Evolutionary conservation across 176 grass and related monocot species (phyloP).

Genomic region (Lolium perenne): DNA sequence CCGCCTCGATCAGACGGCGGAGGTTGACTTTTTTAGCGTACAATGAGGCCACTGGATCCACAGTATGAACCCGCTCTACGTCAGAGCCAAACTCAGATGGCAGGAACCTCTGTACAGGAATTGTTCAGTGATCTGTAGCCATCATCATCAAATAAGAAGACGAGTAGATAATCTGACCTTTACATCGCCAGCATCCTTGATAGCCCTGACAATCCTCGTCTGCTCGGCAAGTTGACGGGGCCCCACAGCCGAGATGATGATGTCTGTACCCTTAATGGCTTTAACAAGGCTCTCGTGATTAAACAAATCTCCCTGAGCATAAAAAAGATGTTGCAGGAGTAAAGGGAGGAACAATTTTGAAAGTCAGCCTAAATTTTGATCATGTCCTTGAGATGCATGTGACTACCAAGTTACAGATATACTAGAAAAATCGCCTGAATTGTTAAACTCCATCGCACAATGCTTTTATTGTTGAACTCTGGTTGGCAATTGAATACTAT

Average conservation of each 20-base stretch:
- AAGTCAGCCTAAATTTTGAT: background rate
- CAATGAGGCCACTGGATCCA: background rate
- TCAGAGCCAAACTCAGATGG: conserved; percentile 2
- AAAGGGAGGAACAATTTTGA: background rate
- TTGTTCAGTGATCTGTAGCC: background rate
- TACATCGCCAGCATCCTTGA: background rate
- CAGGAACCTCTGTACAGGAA: background rate
- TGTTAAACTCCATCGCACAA: background rate
- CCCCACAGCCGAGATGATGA: background rate
- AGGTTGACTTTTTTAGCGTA: background rate
- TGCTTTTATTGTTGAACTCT: background rate
- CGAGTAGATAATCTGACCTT: background rate
- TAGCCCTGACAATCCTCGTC: background rate
- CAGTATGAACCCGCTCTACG: background rate
- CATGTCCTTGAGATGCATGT: background rate
- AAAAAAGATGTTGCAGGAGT: background rate
- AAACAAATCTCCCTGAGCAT: conserved; percentile 23
- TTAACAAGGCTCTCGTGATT: background rate
- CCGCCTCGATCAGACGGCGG: background rate
- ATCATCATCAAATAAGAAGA: background rate
- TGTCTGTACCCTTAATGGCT: background rate
- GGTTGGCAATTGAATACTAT: background rate
- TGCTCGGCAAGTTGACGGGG: background rate
- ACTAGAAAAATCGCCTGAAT: background rate
- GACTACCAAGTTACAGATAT: background rate